phyloP scores from a whole-genome alignment of 495 filamentous ascomycete genomes.

The Xylaria sp. region DNA sequence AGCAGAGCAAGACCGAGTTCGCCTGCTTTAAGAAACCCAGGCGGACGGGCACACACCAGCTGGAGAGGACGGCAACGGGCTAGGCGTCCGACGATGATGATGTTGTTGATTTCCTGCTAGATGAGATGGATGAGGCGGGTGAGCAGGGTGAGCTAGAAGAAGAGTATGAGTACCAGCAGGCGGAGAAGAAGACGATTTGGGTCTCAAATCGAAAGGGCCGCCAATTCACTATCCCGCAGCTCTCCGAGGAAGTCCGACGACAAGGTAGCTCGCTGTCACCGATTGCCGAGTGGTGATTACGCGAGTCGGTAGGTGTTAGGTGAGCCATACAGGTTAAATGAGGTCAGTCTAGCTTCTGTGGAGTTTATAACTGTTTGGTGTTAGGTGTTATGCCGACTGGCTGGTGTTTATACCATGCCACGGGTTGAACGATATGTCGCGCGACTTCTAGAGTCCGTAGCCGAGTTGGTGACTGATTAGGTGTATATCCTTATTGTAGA shows the following conservation, averaged over 20 bases:
- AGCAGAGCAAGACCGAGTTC: constrained; percentile 86
- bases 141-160: neutral
- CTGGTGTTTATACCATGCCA: neutral
- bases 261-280: neutral
- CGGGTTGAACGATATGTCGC: neutral
- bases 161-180: neutral
- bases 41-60: constrained; percentile 20
- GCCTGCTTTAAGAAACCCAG: constrained; percentile 71
- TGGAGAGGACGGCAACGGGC: constrained; percentile 41
- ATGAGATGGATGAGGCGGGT: neutral
- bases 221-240: neutral
- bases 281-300: neutral
- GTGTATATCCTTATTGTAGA: neutral
- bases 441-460: neutral
- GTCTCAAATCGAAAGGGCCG: neutral
- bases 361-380: neutral
- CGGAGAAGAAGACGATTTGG: neutral
- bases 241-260: neutral
- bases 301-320: neutral
- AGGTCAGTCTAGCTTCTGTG: neutral
- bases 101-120: neutral
- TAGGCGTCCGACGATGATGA: constrained; percentile 33
- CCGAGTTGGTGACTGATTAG: no score
- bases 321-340: neutral
- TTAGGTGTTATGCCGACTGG: neutral